phyloP scores from a whole-genome alignment of 2,329 filamentous ascomycete species.

The Colletotrichum incanum region DNA sequence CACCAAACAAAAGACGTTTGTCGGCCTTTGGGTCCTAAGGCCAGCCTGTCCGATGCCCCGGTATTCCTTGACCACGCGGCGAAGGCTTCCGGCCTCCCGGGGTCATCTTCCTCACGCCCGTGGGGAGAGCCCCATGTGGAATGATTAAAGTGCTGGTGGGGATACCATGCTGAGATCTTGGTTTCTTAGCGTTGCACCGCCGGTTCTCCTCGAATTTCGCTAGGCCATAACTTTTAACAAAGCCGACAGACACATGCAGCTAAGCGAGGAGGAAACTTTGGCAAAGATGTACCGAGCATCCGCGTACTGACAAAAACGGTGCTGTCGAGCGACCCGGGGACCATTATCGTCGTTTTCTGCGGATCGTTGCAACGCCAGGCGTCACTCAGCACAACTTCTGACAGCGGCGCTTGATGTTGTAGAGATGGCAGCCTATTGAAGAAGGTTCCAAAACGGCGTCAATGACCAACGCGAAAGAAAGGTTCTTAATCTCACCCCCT shows the following conservation, averaged over 20 bases:
- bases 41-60: constrained; percentile 37
- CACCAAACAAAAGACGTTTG: not conserved
- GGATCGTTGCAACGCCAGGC: not conserved
- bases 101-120: not conserved
- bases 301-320: not conserved
- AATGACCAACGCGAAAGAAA: not conserved
- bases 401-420: not conserved
- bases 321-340: no score
- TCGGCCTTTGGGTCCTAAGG: not conserved
- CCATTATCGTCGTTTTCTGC: not conserved
- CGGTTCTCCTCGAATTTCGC: constrained; percentile 4
- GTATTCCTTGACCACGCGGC: constrained; percentile 21
- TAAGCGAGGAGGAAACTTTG: not conserved
- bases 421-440: constrained; percentile 2
- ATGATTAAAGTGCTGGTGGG: constrained; percentile 2
- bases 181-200: not conserved
- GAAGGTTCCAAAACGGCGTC: not conserved
- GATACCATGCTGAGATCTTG: constrained; percentile 16
- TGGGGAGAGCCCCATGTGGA: not conserved
- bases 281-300: not conserved
- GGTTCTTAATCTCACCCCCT: constrained; percentile 29
- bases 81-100: constrained; percentile 29
- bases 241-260: constrained; percentile 1
- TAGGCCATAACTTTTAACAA: not conserved
- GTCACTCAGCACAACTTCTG: not conserved